A percentile compares a stretch with the other conserved stretches of the same genome.
Evolutionary conservation across 306 rosid species (phyloP).

Genomic region (Myrica gale): DNA sequence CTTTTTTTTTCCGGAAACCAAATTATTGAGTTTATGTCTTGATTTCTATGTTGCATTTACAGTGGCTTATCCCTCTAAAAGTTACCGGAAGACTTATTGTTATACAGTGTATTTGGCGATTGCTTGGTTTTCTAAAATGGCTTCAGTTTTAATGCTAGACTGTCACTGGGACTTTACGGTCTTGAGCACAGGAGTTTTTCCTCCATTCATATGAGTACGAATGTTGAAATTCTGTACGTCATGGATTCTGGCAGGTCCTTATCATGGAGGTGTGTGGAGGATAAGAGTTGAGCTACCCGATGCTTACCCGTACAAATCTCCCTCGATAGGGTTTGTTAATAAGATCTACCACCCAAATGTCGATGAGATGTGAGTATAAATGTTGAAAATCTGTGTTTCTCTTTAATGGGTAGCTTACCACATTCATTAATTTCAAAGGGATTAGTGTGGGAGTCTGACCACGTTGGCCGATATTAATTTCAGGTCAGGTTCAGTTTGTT

Average conservation of each 20-base stretch:
- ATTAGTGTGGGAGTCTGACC: slow-evolving; percentile 10
- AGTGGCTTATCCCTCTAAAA: slow-evolving; percentile 1
- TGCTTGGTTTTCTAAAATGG: slow-evolving; percentile 30
- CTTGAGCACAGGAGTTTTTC: slow-evolving; percentile 10
- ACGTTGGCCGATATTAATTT: slow-evolving; percentile 19
- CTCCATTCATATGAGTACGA: slow-evolving; percentile 22
- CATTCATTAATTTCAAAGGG: slow-evolving; percentile 13
- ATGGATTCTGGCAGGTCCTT: slow-evolving; percentile 53
- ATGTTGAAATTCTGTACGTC: too few relatives aligned
- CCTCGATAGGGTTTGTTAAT: slow-evolving; percentile 58
- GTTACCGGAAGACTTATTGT: background rate
- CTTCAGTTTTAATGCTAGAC: slow-evolving; percentile 17
- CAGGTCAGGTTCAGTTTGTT: slow-evolving; percentile 70
- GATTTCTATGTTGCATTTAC: slow-evolving; percentile 25
- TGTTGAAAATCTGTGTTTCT: slow-evolving; percentile 7
- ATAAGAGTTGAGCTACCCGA: slow-evolving; percentile 59
- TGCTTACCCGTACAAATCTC: slow-evolving; percentile 59
- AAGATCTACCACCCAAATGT: slow-evolving; percentile 63
- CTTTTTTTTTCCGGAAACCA: slow-evolving; percentile 14
- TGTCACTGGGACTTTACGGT: slow-evolving; percentile 6
- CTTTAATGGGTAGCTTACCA: slow-evolving; percentile 7
- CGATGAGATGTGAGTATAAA: slow-evolving; percentile 48
- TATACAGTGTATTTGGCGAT: slow-evolving; percentile 7
- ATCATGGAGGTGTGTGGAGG: slow-evolving; percentile 59
- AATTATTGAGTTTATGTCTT: slow-evolving; percentile 12